These are phyloP conservation scores for Ophiocordyceps camponoti-saundersi DNA, from an alignment of 2,329 filamentous ascomycete genomes.

Conservation along the genomic window DNA sequence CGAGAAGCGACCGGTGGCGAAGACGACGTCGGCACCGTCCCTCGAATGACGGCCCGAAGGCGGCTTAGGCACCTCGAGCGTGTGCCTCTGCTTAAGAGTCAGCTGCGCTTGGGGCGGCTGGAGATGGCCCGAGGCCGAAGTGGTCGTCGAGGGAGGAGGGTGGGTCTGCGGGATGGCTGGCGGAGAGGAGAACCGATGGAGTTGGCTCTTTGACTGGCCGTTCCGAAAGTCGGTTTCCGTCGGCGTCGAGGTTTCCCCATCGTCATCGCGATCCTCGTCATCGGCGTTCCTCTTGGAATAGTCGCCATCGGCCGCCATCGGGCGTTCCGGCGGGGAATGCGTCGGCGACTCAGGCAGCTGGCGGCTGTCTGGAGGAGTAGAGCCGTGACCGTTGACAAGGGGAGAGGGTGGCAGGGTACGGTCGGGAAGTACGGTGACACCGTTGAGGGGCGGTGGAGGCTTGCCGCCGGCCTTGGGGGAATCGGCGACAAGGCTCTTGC, in stretches of 20 bases:
- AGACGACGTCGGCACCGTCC: slow-evolving; percentile 50
- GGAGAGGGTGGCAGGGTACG: slow-evolving; percentile 6
- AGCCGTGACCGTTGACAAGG: neutral
- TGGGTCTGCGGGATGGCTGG: slow-evolving; percentile 26
- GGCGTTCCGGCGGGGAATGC: neutral
- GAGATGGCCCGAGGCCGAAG: slow-evolving; percentile 31
- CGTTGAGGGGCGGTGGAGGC: slow-evolving; percentile 9
- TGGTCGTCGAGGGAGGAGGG: slow-evolving; percentile 15
- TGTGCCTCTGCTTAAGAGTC: slow-evolving; percentile 66
- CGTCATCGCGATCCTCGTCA: neutral
- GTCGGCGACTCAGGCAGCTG: neutral
- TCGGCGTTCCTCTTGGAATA: neutral
- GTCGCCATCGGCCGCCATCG: neutral
- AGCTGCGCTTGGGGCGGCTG: slow-evolving; percentile 28
- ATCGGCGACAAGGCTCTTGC: slow-evolving; percentile 23
- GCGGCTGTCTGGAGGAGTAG: neutral
- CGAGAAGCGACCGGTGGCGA: slow-evolving; percentile 68
- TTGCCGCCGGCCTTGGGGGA: slow-evolving; percentile 6
- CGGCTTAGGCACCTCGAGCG: slow-evolving; percentile 66
- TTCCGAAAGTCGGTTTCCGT: neutral
- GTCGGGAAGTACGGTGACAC: slow-evolving; percentile 11
- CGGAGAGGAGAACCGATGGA: slow-evolving; percentile 49
- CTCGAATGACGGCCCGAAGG: slow-evolving; percentile 51
- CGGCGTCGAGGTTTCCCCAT: neutral
- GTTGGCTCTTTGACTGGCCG: slow-evolving; percentile 10